A percentile compares a stretch with the other conserved stretches of the same genome.
phyloP scores from a whole-genome alignment of 2,329 filamentous ascomycete genomes.

The Diaporthe longicolla region DNA sequence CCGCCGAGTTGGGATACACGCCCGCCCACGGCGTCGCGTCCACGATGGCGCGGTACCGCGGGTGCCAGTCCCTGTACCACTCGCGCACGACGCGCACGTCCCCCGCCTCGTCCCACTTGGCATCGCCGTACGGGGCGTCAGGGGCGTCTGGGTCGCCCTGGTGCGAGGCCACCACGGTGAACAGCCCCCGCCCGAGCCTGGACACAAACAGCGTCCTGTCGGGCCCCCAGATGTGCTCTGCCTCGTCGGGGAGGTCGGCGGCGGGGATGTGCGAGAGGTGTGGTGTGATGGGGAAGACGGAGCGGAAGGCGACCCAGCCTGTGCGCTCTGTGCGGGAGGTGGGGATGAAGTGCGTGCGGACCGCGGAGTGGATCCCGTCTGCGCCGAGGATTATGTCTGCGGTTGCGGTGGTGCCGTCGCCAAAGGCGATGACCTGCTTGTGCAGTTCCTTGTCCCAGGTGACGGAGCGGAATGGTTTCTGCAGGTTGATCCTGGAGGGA shows the following conservation, averaged over 20 bases:
- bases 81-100: slow-evolving; percentile 54
- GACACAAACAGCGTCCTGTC: slow-evolving; percentile 60
- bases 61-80: slow-evolving; percentile 60
- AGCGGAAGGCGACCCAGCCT: slow-evolving; percentile 60
- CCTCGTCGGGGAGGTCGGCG: slow-evolving; percentile 55
- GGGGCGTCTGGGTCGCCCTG: slow-evolving; percentile 54
- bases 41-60: slow-evolving; percentile 56
- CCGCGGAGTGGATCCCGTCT: slow-evolving; percentile 66
- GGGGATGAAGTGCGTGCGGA: slow-evolving; percentile 60
- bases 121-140: slow-evolving; percentile 49
- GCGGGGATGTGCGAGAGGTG: slow-evolving; percentile 55
- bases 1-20: slow-evolving; percentile 59
- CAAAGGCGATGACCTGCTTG: slow-evolving; percentile 57
- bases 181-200: slow-evolving; percentile 56
- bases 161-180: slow-evolving; percentile 59
- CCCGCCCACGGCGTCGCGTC: slow-evolving; percentile 55
- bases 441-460: slow-evolving; percentile 47
- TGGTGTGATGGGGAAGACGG: slow-evolving; percentile 57
- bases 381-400: slow-evolving; percentile 66
- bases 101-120: slow-evolving; percentile 57
- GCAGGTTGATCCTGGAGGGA: slow-evolving; percentile 56
- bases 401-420: slow-evolving; percentile 59
- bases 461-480: slow-evolving; percentile 57
- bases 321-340: slow-evolving; percentile 57
- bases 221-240: slow-evolving; percentile 60